Conservation (phyloP, 768 basidiomycete genomes). For the Cubamyces lactineus region DNA sequence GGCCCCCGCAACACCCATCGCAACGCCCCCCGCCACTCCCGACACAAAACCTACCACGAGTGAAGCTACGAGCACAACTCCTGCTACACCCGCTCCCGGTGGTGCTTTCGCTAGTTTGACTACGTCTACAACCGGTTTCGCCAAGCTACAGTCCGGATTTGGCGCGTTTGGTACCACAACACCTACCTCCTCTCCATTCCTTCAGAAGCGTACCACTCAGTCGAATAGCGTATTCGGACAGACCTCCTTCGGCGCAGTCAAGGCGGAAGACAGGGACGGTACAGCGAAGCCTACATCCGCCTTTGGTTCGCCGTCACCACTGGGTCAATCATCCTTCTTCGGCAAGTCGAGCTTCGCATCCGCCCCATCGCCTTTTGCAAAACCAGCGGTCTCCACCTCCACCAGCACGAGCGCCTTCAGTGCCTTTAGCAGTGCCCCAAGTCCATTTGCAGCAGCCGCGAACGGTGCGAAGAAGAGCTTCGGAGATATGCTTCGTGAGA, state of each 20-base stretch:
- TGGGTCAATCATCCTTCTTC: constrained; percentile 27
- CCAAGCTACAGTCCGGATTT: constrained; percentile 23
- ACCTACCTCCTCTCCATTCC: constrained; percentile 14
- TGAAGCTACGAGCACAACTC: not conserved
- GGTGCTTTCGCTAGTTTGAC: constrained; percentile 25
- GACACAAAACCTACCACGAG: not conserved
- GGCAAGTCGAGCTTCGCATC: constrained; percentile 22
- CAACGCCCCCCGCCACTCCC: constrained; percentile 1
- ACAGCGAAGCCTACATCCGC: constrained; percentile 18
- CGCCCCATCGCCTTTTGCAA: constrained; percentile 31
- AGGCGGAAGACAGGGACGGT: constrained; percentile 3
- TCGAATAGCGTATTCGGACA: constrained; percentile 7
- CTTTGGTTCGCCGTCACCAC: constrained; percentile 32
- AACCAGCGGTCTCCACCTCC: constrained; percentile 26
- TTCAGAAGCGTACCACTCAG: constrained; percentile 8
- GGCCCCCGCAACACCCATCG: not conserved
- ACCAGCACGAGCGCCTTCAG: constrained; percentile 44
- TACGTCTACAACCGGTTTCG: constrained; percentile 23
- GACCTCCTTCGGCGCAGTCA: constrained; percentile 10
- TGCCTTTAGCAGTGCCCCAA: constrained; percentile 35
- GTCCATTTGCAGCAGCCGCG: constrained; percentile 47
- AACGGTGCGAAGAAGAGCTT: constrained; percentile 51
- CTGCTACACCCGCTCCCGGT: constrained; percentile 5
- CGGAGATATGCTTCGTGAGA: constrained; percentile 57
- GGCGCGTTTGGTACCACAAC: constrained; percentile 23